Evolutionary conservation across 2,329 filamentous ascomycete genomes (phyloP), one percentile per base, ranked within the genome.

Genomic region (Aphanoascus verrucosus): DNA sequence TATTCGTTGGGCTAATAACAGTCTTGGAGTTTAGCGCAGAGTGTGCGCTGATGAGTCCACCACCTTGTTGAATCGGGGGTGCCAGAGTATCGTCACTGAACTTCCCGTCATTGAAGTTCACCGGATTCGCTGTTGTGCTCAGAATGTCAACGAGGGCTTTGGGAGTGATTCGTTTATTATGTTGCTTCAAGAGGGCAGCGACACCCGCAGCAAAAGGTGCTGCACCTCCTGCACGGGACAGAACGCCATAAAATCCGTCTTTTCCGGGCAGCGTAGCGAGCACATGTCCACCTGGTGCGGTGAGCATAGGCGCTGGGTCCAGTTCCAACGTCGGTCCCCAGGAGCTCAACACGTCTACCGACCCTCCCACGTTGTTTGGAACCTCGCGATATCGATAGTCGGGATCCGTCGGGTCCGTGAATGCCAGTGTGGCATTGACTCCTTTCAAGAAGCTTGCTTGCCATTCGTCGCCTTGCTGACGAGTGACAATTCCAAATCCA

Each of bases 241-340:
- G 20, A 19, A 55, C 49, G 15, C 53, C 53, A 17, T 55, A 55
- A 11, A 37, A 5, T 4, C 53, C 53, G 14, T 52, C 19, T 20
- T 19, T 48, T n/a, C 7, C 43, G 3, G 53, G 53, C 2, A 52
- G 20, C 9, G 53, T 55, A 4, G 53, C n/a, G 7, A 55, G 53
- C 1, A 55, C 37, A 17, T 47, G 35, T 23, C 14, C 49, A 19
- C 53, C 53, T 12, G 53, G 48, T 1, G 53, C 48, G 6, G 53
- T n/a, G 32, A 55, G 7, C 6, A 46, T 20, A 12, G 53, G 53
- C 11, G 43, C 34, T 14, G 43, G 37, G 32, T 55, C 53, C 40
- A 55, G n/a, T 31, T 55, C 38, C 15, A 55, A 17, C 15, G 49
- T 44, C 1, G 81, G 81, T 6, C 80, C 80, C 80, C 80, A 84